phyloP scores from a whole-genome alignment of 768 basidiomycete genomes.

The Suillus decipiens region DNA sequence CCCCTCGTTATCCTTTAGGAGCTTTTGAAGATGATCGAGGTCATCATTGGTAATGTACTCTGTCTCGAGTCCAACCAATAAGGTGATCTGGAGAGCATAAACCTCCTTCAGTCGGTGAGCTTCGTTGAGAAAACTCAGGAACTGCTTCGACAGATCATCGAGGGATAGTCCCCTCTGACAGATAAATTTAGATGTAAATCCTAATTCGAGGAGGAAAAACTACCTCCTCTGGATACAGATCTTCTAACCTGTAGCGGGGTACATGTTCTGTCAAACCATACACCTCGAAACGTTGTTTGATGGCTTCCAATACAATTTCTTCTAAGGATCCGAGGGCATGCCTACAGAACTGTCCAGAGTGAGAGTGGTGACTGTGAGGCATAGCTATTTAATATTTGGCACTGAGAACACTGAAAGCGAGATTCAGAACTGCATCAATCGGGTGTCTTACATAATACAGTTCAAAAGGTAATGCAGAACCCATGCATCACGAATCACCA shows the following conservation, averaged over 20 bases:
- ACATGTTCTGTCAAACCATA: conserved; percentile 94
- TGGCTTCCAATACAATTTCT: conserved; percentile 80
- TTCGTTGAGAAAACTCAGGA: conserved; percentile 72
- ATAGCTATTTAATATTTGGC: conserved; percentile 29
- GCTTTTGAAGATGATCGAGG: conserved; percentile 53
- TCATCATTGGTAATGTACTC: conserved; percentile 79
- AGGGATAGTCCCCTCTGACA: conserved; percentile 57
- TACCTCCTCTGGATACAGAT: conserved; percentile 98
- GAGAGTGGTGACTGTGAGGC: conserved; percentile 85
- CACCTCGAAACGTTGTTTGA: conserved; percentile 71
- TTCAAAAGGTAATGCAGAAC: conserved; percentile 5
- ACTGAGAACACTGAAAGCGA: not conserved
- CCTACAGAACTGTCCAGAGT: conserved; percentile 92
- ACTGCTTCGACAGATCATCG: conserved; percentile 58
- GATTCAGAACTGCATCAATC: not conserved
- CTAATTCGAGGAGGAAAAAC: conserved; percentile 16
- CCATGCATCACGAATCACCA: conserved; percentile 6
- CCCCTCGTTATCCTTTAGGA: conserved; percentile 49
- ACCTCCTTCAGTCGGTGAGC: conserved; percentile 71
- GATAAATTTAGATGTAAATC: conserved; percentile 16
- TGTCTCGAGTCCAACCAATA: conserved; percentile 91
- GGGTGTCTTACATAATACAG: not conserved
- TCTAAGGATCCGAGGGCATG: conserved; percentile 84
- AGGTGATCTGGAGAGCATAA: conserved; percentile 65
- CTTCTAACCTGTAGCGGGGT: conserved; percentile 77